Evolutionary conservation across 306 rosid genomes (phyloP).

Genomic region (Pyrus pyrifolia): DNA sequence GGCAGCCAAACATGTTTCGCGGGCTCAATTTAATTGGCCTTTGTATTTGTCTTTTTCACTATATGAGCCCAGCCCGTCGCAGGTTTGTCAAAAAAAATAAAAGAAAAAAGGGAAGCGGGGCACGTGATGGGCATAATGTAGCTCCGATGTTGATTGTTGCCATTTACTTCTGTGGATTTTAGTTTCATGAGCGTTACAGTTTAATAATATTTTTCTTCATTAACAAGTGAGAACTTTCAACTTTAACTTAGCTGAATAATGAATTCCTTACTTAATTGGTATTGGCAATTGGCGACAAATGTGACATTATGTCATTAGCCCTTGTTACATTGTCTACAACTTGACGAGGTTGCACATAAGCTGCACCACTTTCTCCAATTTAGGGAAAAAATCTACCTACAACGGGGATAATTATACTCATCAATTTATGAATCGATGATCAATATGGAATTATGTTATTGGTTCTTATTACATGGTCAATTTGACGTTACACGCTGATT

Average conservation of each 20-base stretch:
- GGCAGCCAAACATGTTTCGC: constrained; percentile 2
- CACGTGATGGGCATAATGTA: background rate
- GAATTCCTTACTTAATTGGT: background rate
- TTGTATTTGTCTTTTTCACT: background rate
- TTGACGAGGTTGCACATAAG: background rate
- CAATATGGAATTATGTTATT: background rate
- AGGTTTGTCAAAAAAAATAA: too few species aligned
- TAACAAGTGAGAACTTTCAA: fast-evolving
- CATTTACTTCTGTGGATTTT: too few species aligned
- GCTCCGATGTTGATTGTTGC: background rate
- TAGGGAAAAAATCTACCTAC: background rate
- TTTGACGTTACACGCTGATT: background rate
- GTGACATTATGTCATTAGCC: background rate
- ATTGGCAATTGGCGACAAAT: background rate
- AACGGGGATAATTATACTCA: background rate
- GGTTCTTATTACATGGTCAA: background rate
- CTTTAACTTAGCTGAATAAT: too few species aligned
- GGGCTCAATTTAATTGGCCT: background rate
- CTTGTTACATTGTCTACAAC: background rate
- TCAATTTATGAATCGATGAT: background rate
- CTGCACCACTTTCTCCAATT: background rate
- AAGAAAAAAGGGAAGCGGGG: too few species aligned
- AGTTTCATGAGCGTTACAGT: fast-evolving
- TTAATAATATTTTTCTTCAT: too few species aligned
- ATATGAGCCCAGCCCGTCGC: background rate